phyloP scores from a whole-genome alignment of 2,329 filamentous ascomycete species.

The Xylaria sp. region DNA sequence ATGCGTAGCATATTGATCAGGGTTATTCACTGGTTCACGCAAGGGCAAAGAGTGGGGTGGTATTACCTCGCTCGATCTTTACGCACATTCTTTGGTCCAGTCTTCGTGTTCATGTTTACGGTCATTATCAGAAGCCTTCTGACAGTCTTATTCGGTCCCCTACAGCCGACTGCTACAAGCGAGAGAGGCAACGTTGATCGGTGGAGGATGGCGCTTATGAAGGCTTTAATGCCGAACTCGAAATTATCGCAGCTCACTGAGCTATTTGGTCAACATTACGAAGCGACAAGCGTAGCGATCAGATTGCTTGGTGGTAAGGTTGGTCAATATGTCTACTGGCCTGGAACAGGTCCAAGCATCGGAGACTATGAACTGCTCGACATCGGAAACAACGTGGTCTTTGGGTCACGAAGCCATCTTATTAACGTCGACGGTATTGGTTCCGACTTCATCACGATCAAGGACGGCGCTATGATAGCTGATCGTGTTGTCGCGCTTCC shows the following conservation, averaged over 20 bases:
- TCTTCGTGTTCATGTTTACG: slow-evolving; percentile 58
- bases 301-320: slow-evolving; percentile 64
- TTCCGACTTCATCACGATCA: slow-evolving; percentile 60
- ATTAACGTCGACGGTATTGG: slow-evolving; percentile 64
- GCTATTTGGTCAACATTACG: slow-evolving; percentile 66
- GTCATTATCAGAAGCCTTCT: slow-evolving; percentile 56
- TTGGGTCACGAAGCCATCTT: slow-evolving; percentile 65
- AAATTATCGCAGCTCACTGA: slow-evolving; percentile 61
- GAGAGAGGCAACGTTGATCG: slow-evolving; percentile 53
- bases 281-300: slow-evolving; percentile 62
- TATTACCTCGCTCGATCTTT: slow-evolving; percentile 62
- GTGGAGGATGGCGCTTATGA: slow-evolving; percentile 59
- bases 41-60: slow-evolving; percentile 58
- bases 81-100: slow-evolving; percentile 55
- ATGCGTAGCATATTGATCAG: slow-evolving; percentile 52
- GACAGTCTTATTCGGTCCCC: slow-evolving; percentile 55
- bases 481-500: slow-evolving; percentile 65
- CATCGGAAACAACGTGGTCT: slow-evolving; percentile 69
- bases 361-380: slow-evolving; percentile 66
- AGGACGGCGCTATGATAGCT: slow-evolving; percentile 65
- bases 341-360: slow-evolving; percentile 64
- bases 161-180: slow-evolving; percentile 50
- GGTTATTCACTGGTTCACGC: slow-evolving; percentile 62
- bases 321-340: slow-evolving; percentile 67
- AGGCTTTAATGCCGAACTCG: slow-evolving; percentile 56